These are phyloP conservation scores for Suillus weaverae DNA, from an alignment of 768 basidiomycete species.

Conservation along the genomic window DNA sequence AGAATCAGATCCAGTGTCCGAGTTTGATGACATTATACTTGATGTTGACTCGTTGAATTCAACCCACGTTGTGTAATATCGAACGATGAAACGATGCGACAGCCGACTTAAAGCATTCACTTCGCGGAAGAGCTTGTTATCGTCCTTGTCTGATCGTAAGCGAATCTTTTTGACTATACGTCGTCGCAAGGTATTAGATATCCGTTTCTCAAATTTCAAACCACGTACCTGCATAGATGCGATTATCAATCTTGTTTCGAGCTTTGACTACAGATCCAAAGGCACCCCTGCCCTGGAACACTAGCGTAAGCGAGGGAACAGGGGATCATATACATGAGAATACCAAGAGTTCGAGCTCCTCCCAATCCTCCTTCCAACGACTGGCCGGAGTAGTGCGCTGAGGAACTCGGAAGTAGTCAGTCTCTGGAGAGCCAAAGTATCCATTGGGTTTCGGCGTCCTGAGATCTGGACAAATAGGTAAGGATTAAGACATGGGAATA, in stretches of 20 bases:
- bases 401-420: constrained; percentile 54
- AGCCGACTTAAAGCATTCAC: constrained; percentile 86
- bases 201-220: neutral
- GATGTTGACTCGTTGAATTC: constrained; percentile 61
- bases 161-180: constrained; percentile 83
- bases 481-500: neutral
- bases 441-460: constrained; percentile 47
- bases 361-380: constrained; percentile 92
- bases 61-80: constrained; percentile 92
- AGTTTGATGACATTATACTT: constrained; percentile 47
- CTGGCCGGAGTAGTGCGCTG: constrained; percentile 54
- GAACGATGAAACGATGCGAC: constrained; percentile 87
- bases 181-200: constrained; percentile 3
- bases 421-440: constrained; percentile 58
- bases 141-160: constrained; percentile 73
- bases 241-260: constrained; percentile 80
- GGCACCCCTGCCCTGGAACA: constrained; percentile 73
- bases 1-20: constrained; percentile 37
- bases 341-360: constrained; percentile 85
- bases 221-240: constrained; percentile 75
- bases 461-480: neutral
- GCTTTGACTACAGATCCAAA: constrained; percentile 97
- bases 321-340: constrained; percentile 17
- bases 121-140: constrained; percentile 87
- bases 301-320: neutral